Evolutionary conservation across 768 basidiomycete genomes (phyloP).

Genomic region (Leccinum aurantiacum): DNA sequence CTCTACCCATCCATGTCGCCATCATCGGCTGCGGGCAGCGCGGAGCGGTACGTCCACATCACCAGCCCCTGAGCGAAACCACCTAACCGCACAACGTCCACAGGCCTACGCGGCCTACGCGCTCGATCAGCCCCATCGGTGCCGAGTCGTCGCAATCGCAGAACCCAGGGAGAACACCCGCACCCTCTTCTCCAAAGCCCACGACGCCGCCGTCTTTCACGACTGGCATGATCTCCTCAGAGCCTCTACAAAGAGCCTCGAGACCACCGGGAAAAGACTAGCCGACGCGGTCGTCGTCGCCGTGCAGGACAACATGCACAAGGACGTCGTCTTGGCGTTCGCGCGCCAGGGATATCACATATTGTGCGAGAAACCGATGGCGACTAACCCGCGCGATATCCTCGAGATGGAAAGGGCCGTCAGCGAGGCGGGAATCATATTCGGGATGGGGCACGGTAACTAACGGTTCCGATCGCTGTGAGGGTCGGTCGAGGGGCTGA

Average conservation of each 20-base stretch:
- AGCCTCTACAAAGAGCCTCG: conserved; percentile 66
- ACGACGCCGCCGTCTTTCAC: conserved; percentile 65
- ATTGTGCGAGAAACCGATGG: conserved; percentile 93
- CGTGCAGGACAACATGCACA: conserved; percentile 80
- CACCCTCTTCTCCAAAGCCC: conserved; percentile 50
- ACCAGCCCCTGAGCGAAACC: background rate
- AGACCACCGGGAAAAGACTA: conserved; percentile 63
- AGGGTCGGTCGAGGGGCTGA: background rate
- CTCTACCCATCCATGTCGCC: conserved; percentile 62
- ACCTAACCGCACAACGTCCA: background rate
- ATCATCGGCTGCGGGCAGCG: conserved; percentile 84
- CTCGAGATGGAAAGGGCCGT: conserved; percentile 73
- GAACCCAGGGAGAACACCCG: conserved; percentile 76
- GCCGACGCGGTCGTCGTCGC: conserved; percentile 82
- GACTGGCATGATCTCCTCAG: conserved; percentile 70
- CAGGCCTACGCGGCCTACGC: conserved; percentile 70
- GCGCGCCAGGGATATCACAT: conserved; percentile 84
- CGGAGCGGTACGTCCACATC: conserved; percentile 54
- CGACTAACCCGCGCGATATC: conserved; percentile 70
- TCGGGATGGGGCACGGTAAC: conserved; percentile 84
- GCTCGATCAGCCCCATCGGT: conserved; percentile 53
- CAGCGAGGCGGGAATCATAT: conserved; percentile 67
- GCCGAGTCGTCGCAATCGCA: conserved; percentile 82
- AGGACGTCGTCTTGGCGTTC: conserved; percentile 71
- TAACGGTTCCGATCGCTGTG: conserved; percentile 33